Base-by-base conservation (phyloP, 306 rosid genomes). In the Pyrus bretschneideri region DNA sequence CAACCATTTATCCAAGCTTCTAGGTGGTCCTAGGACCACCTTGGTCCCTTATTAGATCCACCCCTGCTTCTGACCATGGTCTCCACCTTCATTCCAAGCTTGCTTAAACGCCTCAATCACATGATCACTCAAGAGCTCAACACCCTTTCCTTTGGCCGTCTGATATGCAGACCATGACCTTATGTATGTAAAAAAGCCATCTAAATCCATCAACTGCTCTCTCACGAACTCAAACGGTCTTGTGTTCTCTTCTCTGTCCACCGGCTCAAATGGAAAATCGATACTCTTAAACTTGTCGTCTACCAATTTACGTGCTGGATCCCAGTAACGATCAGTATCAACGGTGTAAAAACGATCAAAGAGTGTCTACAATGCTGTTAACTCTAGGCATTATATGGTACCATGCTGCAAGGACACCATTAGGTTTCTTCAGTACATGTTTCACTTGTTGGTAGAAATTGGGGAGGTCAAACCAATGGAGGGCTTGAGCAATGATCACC, bases 141-240 rank as follows among this genome's bases (percentile, higher is more conserved):
- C 85, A 6, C 94, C 96, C 51, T 81, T 84, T 7, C 83, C 91
- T 78, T 78, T 91, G 0, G 97, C 96, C 3, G 86, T 86, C 74
- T 91, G 95, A 81, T 94, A 94, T 3, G 96, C 89, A 22, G 98
- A 94, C 87, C 88, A 65, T 2, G 97, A 91, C 81, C 84, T 86
- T 57, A 91, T 4, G 19, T 86, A 91, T 0, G 78, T 85, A 35
- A 90, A 78, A 45, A 78, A 85, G 23, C 76, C 86, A 44, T 89
- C 92, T 31, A 87, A 84, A 57, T 71, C 67, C 96, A 87, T 87
- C 73, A n/a, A 5, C 27, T 33, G 80, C 80, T 94, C 95, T 0
- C 83, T 10, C 30, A 59, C 91, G 81, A 94, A 87, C 82, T 87
- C 87, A 54, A 85, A 84, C 0, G 96, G 96, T 49, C 97, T 96